Conservation (phyloP, 78 protist genomes). For the Acrasis kona region DNA sequence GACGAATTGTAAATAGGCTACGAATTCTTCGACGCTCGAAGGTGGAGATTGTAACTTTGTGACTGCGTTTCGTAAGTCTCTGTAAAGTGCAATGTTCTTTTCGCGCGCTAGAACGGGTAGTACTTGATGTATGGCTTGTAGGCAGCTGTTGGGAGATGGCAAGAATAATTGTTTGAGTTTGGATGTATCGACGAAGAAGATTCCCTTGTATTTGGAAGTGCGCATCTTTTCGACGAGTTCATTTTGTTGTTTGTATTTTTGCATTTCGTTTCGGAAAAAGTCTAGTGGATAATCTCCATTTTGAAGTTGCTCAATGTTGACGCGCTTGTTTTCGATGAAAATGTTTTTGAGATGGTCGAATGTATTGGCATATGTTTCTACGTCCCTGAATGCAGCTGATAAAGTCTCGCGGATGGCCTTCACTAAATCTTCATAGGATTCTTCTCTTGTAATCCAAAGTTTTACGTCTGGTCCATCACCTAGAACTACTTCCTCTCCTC, state of each 20-base stretch:
- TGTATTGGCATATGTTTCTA: neutral
- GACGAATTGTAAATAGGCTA: neutral
- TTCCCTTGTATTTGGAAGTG: neutral
- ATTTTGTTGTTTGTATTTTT: neutral
- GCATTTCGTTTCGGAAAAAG: neutral
- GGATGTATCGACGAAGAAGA: neutral
- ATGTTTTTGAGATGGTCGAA: conserved; percentile 23
- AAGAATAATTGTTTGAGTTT: neutral
- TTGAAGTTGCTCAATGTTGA: neutral
- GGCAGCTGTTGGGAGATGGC: conserved; percentile 20
- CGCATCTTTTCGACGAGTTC: neutral
- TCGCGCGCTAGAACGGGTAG: conserved; percentile 22
- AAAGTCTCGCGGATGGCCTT: neutral
- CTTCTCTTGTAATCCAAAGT: neutral
- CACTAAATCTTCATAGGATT: neutral
- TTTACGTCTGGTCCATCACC: conserved; percentile 15
- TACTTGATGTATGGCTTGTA: neutral
- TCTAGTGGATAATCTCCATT: neutral
- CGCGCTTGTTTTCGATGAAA: neutral
- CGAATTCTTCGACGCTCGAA: conserved; percentile 13
- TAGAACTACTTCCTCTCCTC: conserved; percentile 1
- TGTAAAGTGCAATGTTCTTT: neutral
- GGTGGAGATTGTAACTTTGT: neutral
- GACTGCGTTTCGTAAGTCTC: neutral
- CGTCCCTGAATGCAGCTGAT: neutral